Evolutionary conservation across 73 alveolate species (phyloP), one percentile per base, ranked within the genome.

Genomic region (Paramecium octaurelia): DNA sequence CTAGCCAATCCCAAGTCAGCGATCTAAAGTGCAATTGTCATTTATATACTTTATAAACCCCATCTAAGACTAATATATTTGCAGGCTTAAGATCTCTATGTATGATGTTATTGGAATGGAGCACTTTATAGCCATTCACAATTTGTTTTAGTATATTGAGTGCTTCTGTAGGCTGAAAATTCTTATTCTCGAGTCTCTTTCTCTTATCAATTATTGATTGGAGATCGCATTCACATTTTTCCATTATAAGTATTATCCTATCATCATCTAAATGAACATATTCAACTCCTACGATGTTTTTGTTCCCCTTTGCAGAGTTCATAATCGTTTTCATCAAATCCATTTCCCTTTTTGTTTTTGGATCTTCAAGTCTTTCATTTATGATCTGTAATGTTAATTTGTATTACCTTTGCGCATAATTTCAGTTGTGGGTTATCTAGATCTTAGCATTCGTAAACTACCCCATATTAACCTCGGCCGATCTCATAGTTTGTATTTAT

Each of bases 81-180:
- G 88, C 93, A 60, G 93, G 93, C 40, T 86, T 86, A 20, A 86
- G 34, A 86, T 86, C 93, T 59, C 93, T 86, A 59, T 86, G 93
- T 4, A 86, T 86, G 1, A 86, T 86, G 11, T 85, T 85, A 34
- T 36, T 86, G 7, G 40, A 36, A 18, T 20, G 38, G 20, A 86
- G 87, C 18, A 35, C 71, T 59, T 60, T 86, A 31, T 75, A 75
- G 5, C 88, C 88, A 75, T 75, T 34, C 5, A 75, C 69, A 3
- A 75, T 2, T 36, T 75, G 42, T 75, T 44, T 40, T 44, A 75
- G 9, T 1, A 75, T 18, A 75, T 75, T 75, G 8, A 75, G 9
- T 18, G 48, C 59, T 36, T 75, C 58, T 8, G 1, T 8, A 36
- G 48, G 69, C 0, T 24, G 1, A 0, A 50, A 50, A 50, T 50